A percentile compares a stretch with the other conserved stretches of the same genome.
Evolutionary conservation across 164 flowering plant genomes (phyloP).

Genomic region (Stephania yunnanensis): DNA sequence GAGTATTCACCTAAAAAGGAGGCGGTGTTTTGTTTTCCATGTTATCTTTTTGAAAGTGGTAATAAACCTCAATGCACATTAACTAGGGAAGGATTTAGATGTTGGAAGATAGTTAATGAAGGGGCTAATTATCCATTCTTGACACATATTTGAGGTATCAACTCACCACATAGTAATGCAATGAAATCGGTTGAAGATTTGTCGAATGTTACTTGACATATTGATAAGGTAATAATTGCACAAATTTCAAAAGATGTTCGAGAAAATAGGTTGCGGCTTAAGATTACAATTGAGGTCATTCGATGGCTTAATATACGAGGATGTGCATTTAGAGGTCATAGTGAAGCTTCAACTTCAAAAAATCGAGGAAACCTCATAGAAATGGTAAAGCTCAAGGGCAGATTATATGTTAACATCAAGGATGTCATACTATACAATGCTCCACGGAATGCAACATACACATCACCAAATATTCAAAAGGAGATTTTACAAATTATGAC

Average conservation of each 20-base stretch:
- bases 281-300: background rate
- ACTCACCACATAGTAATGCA: background rate
- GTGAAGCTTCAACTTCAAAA: constrained; percentile 5
- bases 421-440: too few relatives aligned
- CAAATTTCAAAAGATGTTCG: background rate
- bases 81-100: background rate
- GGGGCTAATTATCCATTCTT: background rate
- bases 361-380: background rate
- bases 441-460: constrained; percentile 5
- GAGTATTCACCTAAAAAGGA: background rate
- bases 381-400: constrained; percentile 10
- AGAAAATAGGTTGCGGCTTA: constrained; percentile 4
- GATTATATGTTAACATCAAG: background rate
- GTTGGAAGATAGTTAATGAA: constrained; percentile 9
- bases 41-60: background rate
- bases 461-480: constrained; percentile 17
- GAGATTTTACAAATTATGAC: constrained; percentile 10
- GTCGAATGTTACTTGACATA: background rate
- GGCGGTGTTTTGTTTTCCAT: constrained; percentile 2
- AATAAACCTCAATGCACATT: background rate
- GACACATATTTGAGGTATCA: background rate
- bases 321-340: constrained; percentile 17
- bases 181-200: background rate
- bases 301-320: constrained; percentile 11
- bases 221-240: background rate